A percentile compares a stretch with the other conserved stretches of the same genome.
phyloP scores from a whole-genome alignment of 2,329 filamentous ascomycete species.

The Claviceps citrina region DNA sequence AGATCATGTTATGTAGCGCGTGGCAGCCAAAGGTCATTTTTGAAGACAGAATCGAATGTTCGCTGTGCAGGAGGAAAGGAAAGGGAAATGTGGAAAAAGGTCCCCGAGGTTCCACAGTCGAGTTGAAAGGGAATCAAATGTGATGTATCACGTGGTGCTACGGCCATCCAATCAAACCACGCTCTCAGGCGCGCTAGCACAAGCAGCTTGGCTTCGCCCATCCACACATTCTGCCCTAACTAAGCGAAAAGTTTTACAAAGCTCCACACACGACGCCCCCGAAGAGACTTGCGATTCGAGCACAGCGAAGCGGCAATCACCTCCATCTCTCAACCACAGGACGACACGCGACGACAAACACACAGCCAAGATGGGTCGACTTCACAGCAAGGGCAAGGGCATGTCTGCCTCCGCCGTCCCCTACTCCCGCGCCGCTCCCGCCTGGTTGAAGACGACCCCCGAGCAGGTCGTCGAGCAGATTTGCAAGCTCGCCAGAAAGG shows the following conservation, averaged over 20 bases:
- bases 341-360: constrained; percentile 25
- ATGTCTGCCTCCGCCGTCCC: constrained; percentile 91
- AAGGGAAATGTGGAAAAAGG: too few relatives aligned
- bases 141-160: neutral
- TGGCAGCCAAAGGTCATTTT: too few relatives aligned
- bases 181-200: neutral
- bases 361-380: constrained; percentile 69
- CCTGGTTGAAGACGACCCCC: constrained; percentile 98
- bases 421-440: constrained; percentile 83
- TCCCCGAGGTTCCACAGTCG: too few relatives aligned
- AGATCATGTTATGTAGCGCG: too few relatives aligned
- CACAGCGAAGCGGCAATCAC: constrained; percentile 10
- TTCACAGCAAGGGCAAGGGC: constrained; percentile 99
- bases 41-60: too few relatives aligned
- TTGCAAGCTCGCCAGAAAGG: constrained; percentile 97
- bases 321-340: constrained; percentile 20
- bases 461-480: constrained; percentile 99
- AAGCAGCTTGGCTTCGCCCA: neutral
- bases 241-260: constrained; percentile 28
- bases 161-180: too few relatives aligned
- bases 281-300: constrained; percentile 12
- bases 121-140: too few relatives aligned
- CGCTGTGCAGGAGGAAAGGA: too few relatives aligned
- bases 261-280: constrained; percentile 23
- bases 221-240: constrained; percentile 25